Base-by-base conservation (phyloP, 768 basidiomycete genomes). In the Lentinula boryana region DNA sequence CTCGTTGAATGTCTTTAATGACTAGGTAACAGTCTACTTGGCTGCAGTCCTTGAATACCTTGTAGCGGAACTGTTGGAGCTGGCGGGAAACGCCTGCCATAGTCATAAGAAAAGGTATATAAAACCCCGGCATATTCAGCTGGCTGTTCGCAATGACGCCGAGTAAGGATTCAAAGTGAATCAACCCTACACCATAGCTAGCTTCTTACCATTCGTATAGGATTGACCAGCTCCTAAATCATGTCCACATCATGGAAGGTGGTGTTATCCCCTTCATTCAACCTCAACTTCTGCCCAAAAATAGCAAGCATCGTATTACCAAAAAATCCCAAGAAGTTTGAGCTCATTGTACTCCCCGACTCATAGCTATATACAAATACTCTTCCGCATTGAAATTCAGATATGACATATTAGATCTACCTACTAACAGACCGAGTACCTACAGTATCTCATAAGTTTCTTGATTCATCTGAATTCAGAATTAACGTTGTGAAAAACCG, bases 11-110 rank as follows among this genome's bases (percentile, higher is more conserved):
- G 4, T 9, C 13, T 23, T 27, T 23, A 13, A 16, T 23, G 4
- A 38, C 16, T 56, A 5, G 16, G 5, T 32, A 1, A 18, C 60
- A 87, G 92, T 92, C 54, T 93, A 91, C 74, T 83, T 92, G 61
- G 86, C 91, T 61, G 89, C 89, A 56, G 91, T 93, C 58, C 81
- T 94, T 31, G 93, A 94, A 73, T 94, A 95, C 72, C 82, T 95
- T 40, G 83, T 86, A 5, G 93, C 92, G 32, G 93, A 95, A 73
- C 86, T 95, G 68, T 82, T 93, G 56, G 92, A 94, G 73, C 78
- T 93, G 49, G 90, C 92, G 58, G 92, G 92, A 4, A 86, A 85
- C 67, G 84, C 85, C 38, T 89, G 90, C 53, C 83, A 86, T 62
- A 88, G 91, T 69, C 86, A 90, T 78, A 88, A 89, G 78, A 91